Conservation (phyloP, 805 yeast genomes). For the Cephaloascus albidus region DNA sequence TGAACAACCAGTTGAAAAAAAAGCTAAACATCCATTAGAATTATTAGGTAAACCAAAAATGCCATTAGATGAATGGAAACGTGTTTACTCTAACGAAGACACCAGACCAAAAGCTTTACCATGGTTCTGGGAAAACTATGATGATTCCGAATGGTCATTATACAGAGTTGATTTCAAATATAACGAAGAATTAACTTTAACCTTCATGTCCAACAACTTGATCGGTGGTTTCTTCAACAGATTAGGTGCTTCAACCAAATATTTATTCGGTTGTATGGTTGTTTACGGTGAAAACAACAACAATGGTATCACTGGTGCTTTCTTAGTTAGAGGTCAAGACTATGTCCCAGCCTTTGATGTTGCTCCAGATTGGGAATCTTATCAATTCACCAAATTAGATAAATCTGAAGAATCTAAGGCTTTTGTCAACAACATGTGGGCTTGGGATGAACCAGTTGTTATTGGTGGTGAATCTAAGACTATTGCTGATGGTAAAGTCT, state of each 20-base stretch:
- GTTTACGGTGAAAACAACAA: constrained; percentile 98
- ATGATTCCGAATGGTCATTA: constrained; percentile 88
- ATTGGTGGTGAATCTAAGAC: constrained; percentile 75
- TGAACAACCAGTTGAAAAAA: constrained; percentile 48
- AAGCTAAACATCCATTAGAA: constrained; percentile 89
- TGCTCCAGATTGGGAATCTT: constrained; percentile 98
- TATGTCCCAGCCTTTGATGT: constrained; percentile 87
- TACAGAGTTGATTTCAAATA: constrained; percentile 96
- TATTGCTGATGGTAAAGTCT: constrained; percentile 96
- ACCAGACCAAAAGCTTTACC: constrained; percentile 92
- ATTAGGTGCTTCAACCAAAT: constrained; percentile 84
- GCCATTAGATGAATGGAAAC: constrained; percentile 89
- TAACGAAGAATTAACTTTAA: constrained; percentile 93
- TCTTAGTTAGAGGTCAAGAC: constrained; percentile 94
- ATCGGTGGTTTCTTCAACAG: constrained; percentile 98
- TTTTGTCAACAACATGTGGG: constrained; percentile 86
- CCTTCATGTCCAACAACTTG: constrained; percentile 97
- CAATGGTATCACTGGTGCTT: constrained; percentile 95
- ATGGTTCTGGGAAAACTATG: constrained; percentile 96
- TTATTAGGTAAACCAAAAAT: constrained; percentile 64
- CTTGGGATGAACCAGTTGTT: constrained; percentile 93
- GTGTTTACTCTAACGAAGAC: constrained; percentile 93
- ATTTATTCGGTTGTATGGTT: constrained; percentile 86
- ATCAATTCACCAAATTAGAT: constrained; percentile 75
- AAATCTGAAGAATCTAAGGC: constrained; percentile 67